Base-by-base conservation (phyloP, 2,329 filamentous ascomycete species). In the Thelonectria olida region DNA sequence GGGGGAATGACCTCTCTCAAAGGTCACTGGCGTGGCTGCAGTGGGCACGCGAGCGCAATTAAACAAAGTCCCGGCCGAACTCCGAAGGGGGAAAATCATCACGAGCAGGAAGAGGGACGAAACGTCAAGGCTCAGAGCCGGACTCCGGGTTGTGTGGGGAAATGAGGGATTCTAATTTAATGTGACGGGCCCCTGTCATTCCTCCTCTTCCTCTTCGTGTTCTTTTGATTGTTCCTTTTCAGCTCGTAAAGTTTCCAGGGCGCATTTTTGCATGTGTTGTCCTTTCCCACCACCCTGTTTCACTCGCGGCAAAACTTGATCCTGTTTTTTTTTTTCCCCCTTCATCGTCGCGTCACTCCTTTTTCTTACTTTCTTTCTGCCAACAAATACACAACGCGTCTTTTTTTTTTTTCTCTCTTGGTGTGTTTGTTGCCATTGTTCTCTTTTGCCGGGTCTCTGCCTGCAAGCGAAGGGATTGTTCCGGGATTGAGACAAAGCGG, bases 401-500 rank as follows among this genome's bases (percentile, higher is more conserved):
- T 27, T 13, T 36, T 15, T 23, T 38, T 38, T 39, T 9, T 47
- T 20, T 25, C 10, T 28, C 7, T 23, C 15, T 20, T 10, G 27
- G 42, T 28, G 51, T 54, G 27, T 36, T 6, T 19, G n/a, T 54
- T 54, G 31, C 15, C 19, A 44, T 31, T n/a, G 3, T 19, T 42
- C 12, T 42, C 13, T 9, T 22, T 38, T 56, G 34, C 20, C 36
- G n/a, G 28, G 31, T 31, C 17, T 22, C 22, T 56, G 34, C 53
- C 12, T 49, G 53, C 53, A 56, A 49, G 53, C 47, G 45, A 45
- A 41, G 47, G 52, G 44, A 56, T 44, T 45, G 42, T 25, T 39
- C 58, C 47, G 39, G 58, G 52, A 50, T 61, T 51, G 52, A 55
- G 45, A 31, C 58, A 61, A 61, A 61, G 58, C 58, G 58, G 58